A percentile compares a stretch with the other conserved stretches of the same genome.
Evolutionary conservation across 2,329 filamentous ascomycete genomes (phyloP).

Genomic region (Calonectria hawksworthii): DNA sequence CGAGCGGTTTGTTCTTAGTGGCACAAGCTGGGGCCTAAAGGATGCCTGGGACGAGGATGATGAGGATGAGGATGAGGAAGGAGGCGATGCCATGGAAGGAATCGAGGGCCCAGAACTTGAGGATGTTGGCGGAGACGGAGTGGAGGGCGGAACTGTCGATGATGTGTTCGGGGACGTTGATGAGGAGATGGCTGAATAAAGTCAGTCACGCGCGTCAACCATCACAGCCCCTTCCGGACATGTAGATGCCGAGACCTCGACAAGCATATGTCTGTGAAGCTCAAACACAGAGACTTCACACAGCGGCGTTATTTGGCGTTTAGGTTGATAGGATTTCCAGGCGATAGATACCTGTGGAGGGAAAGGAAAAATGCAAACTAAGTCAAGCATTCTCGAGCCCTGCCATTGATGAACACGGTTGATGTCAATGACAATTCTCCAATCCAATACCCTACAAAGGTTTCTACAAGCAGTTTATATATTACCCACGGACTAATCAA

Average conservation of each 20-base stretch:
- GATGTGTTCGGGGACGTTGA: conserved; percentile 69
- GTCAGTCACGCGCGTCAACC: conserved; percentile 29
- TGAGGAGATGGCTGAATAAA: conserved; percentile 68
- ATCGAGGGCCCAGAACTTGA: conserved; percentile 58
- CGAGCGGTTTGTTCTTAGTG: conserved; percentile 77
- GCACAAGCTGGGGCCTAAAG: conserved; percentile 74
- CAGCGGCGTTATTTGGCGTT: conserved; percentile 39
- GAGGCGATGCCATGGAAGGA: conserved; percentile 65
- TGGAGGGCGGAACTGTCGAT: conserved; percentile 65
- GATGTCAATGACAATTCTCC: background rate
- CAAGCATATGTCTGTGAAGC: conserved; percentile 16
- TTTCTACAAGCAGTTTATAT: background rate
- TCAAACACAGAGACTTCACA: background rate
- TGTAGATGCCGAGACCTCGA: background rate
- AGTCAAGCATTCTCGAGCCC: background rate
- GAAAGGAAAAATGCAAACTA: background rate
- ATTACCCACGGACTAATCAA: background rate
- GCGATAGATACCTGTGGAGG: conserved; percentile 10
- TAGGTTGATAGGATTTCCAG: conserved; percentile 4
- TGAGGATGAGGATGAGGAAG: conserved; percentile 58
- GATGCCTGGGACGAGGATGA: conserved; percentile 70
- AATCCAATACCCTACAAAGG: background rate
- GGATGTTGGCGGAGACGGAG: conserved; percentile 61
- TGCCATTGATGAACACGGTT: background rate
- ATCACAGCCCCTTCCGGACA: background rate